Conservation (phyloP, 2,329 filamentous ascomycete genomes). For the Beauveria sp. region DNA sequence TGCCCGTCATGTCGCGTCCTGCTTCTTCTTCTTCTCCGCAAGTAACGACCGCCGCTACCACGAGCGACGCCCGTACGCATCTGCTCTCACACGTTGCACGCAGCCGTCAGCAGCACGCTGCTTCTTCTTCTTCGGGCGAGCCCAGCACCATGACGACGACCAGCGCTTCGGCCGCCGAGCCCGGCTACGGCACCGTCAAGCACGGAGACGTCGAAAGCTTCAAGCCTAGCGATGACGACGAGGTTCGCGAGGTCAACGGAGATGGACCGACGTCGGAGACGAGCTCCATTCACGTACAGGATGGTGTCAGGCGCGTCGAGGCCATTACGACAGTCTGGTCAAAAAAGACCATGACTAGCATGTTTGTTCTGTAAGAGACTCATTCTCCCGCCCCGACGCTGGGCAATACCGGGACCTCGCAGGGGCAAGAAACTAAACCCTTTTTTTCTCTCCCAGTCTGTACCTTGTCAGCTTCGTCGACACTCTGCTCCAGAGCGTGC, state of each 20-base stretch:
- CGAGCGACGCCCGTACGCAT: background rate
- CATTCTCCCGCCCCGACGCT: background rate
- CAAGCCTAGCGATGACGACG: constrained; percentile 5
- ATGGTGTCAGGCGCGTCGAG: constrained; percentile 30
- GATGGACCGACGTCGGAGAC: constrained; percentile 10
- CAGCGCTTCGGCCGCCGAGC: background rate
- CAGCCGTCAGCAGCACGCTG: background rate
- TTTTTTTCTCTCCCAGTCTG: constrained; percentile 20
- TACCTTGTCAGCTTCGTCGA: constrained; percentile 33
- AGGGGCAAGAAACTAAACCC: background rate
- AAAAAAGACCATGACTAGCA: constrained; percentile 25
- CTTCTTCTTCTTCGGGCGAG: background rate
- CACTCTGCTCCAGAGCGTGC: constrained; percentile 27
- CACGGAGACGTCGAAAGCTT: background rate
- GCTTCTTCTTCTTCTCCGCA: background rate
- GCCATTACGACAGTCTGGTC: constrained; percentile 33
- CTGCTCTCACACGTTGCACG: background rate
- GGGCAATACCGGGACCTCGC: too few relatives aligned
- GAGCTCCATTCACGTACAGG: constrained; percentile 22
- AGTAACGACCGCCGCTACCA: background rate
- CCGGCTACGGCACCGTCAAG: constrained; percentile 5
- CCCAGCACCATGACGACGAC: background rate
- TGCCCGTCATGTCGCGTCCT: background rate
- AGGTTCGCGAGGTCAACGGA: constrained; percentile 6
- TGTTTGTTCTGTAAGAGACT: constrained; percentile 29